Evolutionary conservation across 2,329 filamentous ascomycete species (phyloP).

Genomic region (Fusarium sp.): DNA sequence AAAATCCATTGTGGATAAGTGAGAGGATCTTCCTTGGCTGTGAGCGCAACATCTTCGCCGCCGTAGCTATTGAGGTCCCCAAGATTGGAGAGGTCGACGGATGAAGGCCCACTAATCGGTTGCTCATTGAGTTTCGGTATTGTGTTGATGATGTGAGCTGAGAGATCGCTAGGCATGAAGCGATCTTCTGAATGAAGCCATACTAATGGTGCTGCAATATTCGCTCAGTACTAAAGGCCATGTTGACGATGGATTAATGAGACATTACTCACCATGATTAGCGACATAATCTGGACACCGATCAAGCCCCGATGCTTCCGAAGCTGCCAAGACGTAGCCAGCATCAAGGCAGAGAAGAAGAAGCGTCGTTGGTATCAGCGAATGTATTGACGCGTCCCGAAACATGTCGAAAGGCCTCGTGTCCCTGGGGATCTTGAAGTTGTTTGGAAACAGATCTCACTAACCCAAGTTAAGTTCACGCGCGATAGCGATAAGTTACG

Average conservation of each 20-base stretch:
- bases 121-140: constrained; percentile 34
- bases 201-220: constrained; percentile 42
- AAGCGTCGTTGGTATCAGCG: constrained; percentile 2
- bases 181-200: constrained; percentile 48
- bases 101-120: constrained; percentile 29
- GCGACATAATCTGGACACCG: constrained; percentile 44
- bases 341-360: constrained; percentile 3
- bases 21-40: constrained; percentile 43
- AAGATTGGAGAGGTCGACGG: constrained; percentile 44
- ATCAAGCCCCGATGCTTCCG: constrained; percentile 7
- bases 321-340: constrained; percentile 7
- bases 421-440: background rate
- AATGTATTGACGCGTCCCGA: background rate
- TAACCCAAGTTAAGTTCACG: background rate
- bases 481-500: background rate
- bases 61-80: constrained; percentile 38
- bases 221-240: background rate
- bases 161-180: constrained; percentile 44
- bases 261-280: constrained; percentile 40
- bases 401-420: constrained; percentile 12
- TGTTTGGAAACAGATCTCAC: constrained; percentile 10
- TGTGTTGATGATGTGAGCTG: constrained; percentile 44
- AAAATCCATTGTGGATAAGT: constrained; percentile 41
- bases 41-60: constrained; percentile 31
- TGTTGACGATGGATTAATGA: background rate